These are phyloP conservation scores for Geotrichum australiense DNA, from an alignment of 1,139 yeast species.

Conservation along the genomic window DNA sequence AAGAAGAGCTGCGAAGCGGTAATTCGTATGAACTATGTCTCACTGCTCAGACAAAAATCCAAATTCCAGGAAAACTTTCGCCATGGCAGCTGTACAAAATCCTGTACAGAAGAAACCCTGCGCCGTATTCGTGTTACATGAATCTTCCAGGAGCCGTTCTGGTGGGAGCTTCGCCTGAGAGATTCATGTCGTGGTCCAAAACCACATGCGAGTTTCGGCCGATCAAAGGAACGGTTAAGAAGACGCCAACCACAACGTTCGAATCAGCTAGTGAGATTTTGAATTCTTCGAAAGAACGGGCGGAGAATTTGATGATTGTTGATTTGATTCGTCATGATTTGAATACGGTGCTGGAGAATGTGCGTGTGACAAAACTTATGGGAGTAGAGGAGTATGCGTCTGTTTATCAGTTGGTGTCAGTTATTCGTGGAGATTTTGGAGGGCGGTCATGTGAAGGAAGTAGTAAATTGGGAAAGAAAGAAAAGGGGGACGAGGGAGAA, in stretches of 20 bases:
- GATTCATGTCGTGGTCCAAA: constrained; percentile 71
- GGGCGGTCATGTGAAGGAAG: no score
- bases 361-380: constrained; percentile 75
- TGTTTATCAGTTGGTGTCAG: constrained; percentile 87
- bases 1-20: constrained; percentile 64
- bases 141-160: constrained; percentile 60
- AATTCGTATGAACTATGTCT: constrained; percentile 92
- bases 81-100: constrained; percentile 81
- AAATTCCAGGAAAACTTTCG: constrained; percentile 9
- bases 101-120: constrained; percentile 69
- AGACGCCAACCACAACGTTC: constrained; percentile 39
- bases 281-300: constrained; percentile 85
- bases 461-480: no score
- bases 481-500: constrained; percentile 21
- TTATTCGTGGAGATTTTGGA: constrained; percentile 64
- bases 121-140: constrained; percentile 84
- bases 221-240: constrained; percentile 89
- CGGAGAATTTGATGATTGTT: constrained; percentile 95
- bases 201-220: constrained; percentile 75
- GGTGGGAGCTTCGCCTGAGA: constrained; percentile 88
- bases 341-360: constrained; percentile 58
- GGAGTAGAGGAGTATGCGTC: constrained; percentile 86
- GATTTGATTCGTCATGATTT: constrained; percentile 92
- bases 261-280: constrained; percentile 59
- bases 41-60: constrained; percentile 67